Conservation (phyloP, 148 eudicot genomes). For the Diospyros lotus region DNA sequence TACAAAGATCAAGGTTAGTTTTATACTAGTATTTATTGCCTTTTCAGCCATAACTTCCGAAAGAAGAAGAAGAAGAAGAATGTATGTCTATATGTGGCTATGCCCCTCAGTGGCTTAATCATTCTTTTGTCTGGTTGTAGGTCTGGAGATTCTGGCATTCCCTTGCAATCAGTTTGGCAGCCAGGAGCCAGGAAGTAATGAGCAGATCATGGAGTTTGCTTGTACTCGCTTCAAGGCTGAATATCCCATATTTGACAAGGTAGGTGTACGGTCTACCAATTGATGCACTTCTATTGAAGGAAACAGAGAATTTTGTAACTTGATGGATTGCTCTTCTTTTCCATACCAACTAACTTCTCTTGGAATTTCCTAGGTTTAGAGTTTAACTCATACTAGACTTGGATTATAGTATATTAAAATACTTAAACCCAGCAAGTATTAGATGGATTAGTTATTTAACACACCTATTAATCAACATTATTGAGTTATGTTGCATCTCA, state of each 20-base stretch:
- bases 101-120: background rate
- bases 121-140: slow-evolving; percentile 19
- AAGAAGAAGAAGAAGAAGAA: background rate
- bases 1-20: slow-evolving; percentile 66
- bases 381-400: too few species aligned
- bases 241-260: slow-evolving; percentile 73
- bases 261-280: background rate
- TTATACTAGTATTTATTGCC: background rate
- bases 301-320: too few species aligned
- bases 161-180: slow-evolving; percentile 81
- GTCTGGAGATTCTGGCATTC: slow-evolving; percentile 67
- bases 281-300: too few species aligned
- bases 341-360: too few species aligned
- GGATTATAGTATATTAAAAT: too few species aligned
- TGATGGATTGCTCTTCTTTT: too few species aligned
- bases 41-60: background rate
- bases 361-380: too few species aligned
- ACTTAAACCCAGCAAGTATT: too few species aligned
- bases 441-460: too few species aligned
- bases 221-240: slow-evolving; percentile 63
- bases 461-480: too few species aligned
- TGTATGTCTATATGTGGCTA: background rate
- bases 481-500: too few species aligned
- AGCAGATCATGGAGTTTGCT: slow-evolving; percentile 50
- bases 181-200: slow-evolving; percentile 67